Evolutionary conservation across 1,284 basidiomycete species (phyloP), one percentile per base, ranked within the genome.

Genomic region (Leccinum cinnamomeum): DNA sequence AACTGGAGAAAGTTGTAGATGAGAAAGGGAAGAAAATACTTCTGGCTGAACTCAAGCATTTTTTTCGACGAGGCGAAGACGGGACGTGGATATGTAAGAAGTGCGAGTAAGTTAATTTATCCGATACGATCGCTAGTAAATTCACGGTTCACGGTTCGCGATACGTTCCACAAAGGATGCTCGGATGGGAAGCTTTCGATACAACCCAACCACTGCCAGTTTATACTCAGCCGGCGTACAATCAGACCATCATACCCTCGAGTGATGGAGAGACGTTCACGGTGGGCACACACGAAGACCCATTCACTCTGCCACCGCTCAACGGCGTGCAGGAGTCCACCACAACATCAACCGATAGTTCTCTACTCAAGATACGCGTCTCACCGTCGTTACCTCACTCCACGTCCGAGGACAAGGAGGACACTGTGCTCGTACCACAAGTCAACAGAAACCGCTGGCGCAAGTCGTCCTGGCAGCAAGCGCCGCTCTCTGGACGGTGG

Each of bases 71-170:
- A 33, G 33, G 33, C 33, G 33, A 33, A 33, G 33, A 33, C 33
- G 33, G 33, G 33, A 33, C 33, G 33, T 33, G 33, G 33, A 33
- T 33, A 33, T 33, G 33, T 33, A 33, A 33, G 33, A 33, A 33
- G 33, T 33, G 33, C 33, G 33, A 33, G 33, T 33, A 33, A 33
- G 33, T 33, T 33, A 33, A 33, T 33, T 33, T 33, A 33, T 33
- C 33, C 33, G 33, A 33, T 33, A 33, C 11, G 33, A 33, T 33
- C 33, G 4, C 77, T 4, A 78, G 77, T 60, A 79, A 78, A 60
- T 64, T 63, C 28, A 75, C 71, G 2, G 54, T 77, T 25, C 76
- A 78, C 25, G 75, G 75, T 16, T 67, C 72, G 2, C 61, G 67
- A 57, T 72, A 68, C 56, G 23, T 51, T 51, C 63, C 70, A 12